Base-by-base conservation (phyloP, 2,329 filamentous ascomycete species). In the Amauroascus verrucosus region DNA sequence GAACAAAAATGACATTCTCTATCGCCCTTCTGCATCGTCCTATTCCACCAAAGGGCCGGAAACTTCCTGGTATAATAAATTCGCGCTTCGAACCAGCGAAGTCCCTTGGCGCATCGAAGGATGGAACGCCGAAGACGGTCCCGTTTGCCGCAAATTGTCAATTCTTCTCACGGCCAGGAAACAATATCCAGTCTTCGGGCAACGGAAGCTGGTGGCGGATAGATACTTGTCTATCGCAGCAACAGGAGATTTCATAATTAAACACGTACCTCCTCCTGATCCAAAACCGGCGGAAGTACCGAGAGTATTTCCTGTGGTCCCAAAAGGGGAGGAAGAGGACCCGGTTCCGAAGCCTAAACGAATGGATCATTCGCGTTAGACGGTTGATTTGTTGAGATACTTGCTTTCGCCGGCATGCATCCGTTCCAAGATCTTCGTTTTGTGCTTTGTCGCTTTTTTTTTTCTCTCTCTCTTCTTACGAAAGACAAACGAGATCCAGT, bases 261-360 rank as follows among this genome's bases (percentile, higher is more conserved):
- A 1, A 59, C 64, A 63, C 60, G 48, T 62, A 64, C 61, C 61
- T 61, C 61, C 61, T 61, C 61, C 62, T 55, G 62, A 61, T 14
- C 61, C 62, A 48, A 62, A 64, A 48, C 59, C 61, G 48, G 60
- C 53, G 46, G 57, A 56, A 57, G 58, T 54, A 38, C 58, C 56
- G 48, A 59, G 58, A n/a, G 48, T 58, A 53, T 59, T 61, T 49
- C 60, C 59, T 56, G 57, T 61, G 48, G 54, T 60, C 41, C 70
- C 69, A 59, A 72, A 72, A 18, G 70, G 58, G 44, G 62, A 56
- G 54, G 67, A 64, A 30, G 60, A 65, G 54, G 67, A 62, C 28
- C 59, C 65, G 52, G 65, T 18, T 56, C 69, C 69, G 58, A 72
- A 72, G 56, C 64, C 69, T 72, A 63, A 49, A 51, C 28, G 54